Conservation (phyloP, 2,329 filamentous ascomycete genomes). For the Ascochyta rabiei region DNA sequence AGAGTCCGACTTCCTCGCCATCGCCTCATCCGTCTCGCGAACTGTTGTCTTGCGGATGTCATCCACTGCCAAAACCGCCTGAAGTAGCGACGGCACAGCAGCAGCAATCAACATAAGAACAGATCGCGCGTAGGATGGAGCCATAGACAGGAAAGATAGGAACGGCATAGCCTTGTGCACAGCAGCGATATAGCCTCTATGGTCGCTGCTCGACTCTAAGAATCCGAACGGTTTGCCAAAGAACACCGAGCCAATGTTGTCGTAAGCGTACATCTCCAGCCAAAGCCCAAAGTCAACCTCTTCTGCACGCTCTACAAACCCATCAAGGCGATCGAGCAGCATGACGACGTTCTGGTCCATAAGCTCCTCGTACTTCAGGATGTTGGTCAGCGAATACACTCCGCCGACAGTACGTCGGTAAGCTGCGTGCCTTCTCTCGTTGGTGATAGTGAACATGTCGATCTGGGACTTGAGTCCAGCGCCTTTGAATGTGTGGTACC, state of each 20-base stretch:
- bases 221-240: conserved; percentile 34
- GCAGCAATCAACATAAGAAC: conserved; percentile 18
- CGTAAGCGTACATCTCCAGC: conserved; percentile 37
- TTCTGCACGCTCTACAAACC: conserved; percentile 24
- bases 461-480: conserved; percentile 20
- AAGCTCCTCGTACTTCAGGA: conserved; percentile 42
- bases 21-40: conserved; percentile 21
- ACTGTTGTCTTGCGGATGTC: conserved; percentile 23
- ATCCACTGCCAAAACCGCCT: conserved; percentile 28
- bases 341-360: conserved; percentile 30
- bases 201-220: conserved; percentile 25
- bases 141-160: conserved; percentile 6
- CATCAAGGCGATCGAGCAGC: conserved; percentile 29
- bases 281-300: conserved; percentile 34
- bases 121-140: conserved; percentile 18
- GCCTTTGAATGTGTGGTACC: conserved; percentile 31
- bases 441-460: conserved; percentile 22
- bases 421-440: conserved; percentile 14
- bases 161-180: conserved; percentile 46
- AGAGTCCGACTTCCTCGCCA: conserved; percentile 13
- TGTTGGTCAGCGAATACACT: conserved; percentile 50
- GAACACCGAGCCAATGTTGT: conserved; percentile 23
- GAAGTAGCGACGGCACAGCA: conserved; percentile 28
- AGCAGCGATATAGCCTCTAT: conserved; percentile 30
- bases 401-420: conserved; percentile 10